A percentile compares a stretch with the other conserved stretches of the same genome.
phyloP scores from a whole-genome alignment of 352 stramenopile species.

The Peronospora farinosa region DNA sequence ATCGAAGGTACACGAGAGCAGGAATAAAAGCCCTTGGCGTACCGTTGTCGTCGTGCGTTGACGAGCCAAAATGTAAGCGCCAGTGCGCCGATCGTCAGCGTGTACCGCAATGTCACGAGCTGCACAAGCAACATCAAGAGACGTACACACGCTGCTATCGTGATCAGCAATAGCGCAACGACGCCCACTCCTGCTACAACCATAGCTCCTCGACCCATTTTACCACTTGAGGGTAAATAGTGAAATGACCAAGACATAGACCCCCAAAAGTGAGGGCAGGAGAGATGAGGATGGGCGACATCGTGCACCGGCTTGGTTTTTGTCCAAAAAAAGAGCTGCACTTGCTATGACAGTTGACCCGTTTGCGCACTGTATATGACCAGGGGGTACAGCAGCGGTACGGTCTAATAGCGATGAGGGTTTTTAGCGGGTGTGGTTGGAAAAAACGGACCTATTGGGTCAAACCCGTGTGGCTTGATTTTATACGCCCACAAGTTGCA shows the following conservation, averaged over 20 bases:
- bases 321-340: neutral
- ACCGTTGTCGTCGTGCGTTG: constrained; percentile 23
- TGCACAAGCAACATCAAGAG: constrained; percentile 18
- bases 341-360: no score
- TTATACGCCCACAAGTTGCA: no score
- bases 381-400: no score
- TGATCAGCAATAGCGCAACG: constrained; percentile 15
- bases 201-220: constrained; percentile 19
- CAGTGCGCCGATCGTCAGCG: constrained; percentile 10
- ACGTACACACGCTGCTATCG: constrained; percentile 14
- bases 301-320: neutral
- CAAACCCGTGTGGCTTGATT: no score
- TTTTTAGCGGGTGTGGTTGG: no score
- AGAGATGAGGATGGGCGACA: constrained; percentile 3
- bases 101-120: constrained; percentile 24
- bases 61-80: constrained; percentile 20
- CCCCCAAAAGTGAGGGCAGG: neutral
- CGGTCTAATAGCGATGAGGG: neutral
- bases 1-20: constrained; percentile 17
- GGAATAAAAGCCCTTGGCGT: constrained; percentile 28
- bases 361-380: neutral
- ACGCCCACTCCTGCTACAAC: constrained; percentile 14
- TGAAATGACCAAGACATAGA: constrained; percentile 7
- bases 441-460: no score
- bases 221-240: constrained; percentile 6